Evolutionary conservation across 345 rosid species (phyloP).

Genomic region (Noccaea caerulescens): DNA sequence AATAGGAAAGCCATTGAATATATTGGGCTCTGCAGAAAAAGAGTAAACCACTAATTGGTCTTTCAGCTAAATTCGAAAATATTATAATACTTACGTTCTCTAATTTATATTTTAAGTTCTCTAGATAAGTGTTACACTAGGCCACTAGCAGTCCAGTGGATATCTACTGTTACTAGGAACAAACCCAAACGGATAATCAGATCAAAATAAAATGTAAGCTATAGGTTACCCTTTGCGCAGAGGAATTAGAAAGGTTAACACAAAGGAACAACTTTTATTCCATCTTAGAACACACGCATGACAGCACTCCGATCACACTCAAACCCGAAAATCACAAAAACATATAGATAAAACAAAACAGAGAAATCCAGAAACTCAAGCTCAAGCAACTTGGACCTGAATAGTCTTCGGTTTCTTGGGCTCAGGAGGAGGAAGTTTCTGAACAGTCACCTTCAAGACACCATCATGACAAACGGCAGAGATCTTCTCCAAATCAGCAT

Average conservation of each 20-base stretch:
- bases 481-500: constrained; percentile 61
- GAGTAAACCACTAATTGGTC: no score
- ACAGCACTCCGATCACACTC: not conserved
- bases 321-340: not conserved
- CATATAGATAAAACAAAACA: not conserved
- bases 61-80: no score
- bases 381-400: constrained; percentile 73
- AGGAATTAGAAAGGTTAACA: not conserved
- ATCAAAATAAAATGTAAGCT: no score
- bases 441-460: constrained; percentile 70
- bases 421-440: constrained; percentile 83
- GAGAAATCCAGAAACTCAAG: constrained; percentile 32
- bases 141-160: no score
- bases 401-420: constrained; percentile 74
- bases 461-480: constrained; percentile 77
- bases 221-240: no score
- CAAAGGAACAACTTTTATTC: not conserved
- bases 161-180: no score
- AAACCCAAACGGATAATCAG: no score
- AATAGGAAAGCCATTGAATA: no score
- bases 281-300: not conserved
- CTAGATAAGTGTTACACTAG: no score
- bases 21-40: no score
- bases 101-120: no score
- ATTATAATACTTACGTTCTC: no score